Base-by-base conservation (phyloP, 257 asterid genomes). In the Agastache rugosa region DNA sequence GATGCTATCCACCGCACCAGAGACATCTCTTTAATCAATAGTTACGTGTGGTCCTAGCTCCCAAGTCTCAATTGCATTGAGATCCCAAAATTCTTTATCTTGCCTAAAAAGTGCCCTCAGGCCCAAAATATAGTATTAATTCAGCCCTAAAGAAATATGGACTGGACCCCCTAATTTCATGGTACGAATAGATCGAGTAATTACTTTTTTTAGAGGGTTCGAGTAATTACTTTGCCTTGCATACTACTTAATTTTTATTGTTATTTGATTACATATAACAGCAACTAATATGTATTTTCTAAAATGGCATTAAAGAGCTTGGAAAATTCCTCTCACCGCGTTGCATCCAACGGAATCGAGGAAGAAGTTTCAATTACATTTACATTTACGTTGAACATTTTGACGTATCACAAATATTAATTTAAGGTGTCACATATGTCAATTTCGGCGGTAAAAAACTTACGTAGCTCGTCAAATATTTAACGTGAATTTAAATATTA, bases 81-180 rank as follows among this genome's bases (percentile, higher is more conserved):
- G 71, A 78, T 72, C 82, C 74, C 74, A 65, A 71, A 72, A 58
- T 17, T 23, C 9, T 17, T 72, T 65, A 50, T 72, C 66, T 58
- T 65, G 66, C 50, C 71, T 5, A 47, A 54, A 71, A 55, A 50
- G 63, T 50, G 15, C 39, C 42, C 20, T 25, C 35, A 14, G 6
- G 31, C 53, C 39, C 20, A 35, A 48, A 67, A 19, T 31, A n/a
- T 50, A 42, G n/a, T n/a, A 6, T 65, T 51, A 39, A 67, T 19
- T 55, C 27, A 5, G 23, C 11, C 35, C 60, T 61, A 73, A 22
- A 23, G 44, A 37, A 41, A 72, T 11, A 63, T 48, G 62, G 37
- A 23, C 69, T 27, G 11, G 51, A 1, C n/a, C 53, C 31, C 70
- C 11, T 53, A 14, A 39, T 58, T 56, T 58, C 27, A 58, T 56